Evolutionary conservation across 495 filamentous ascomycete genomes (phyloP), one percentile per base, ranked within the genome.

Genomic region (Trichoderma gamsii): DNA sequence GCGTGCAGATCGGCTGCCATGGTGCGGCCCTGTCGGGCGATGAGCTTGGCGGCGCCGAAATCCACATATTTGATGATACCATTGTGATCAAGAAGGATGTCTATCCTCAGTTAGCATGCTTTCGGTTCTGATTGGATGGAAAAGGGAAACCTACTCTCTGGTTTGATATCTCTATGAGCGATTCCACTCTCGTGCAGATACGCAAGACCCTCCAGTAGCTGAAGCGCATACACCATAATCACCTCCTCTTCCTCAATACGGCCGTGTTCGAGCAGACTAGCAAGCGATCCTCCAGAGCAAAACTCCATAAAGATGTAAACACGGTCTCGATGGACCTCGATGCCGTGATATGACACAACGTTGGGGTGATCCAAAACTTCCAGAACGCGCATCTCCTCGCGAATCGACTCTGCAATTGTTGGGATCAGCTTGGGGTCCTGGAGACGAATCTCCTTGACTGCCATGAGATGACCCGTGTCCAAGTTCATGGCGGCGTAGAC

Each of bases 281-380:
- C 93, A n/a, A 99, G 80, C 6, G 94, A 97, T 21, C 95, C 95
- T 41, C 96, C 94, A 3, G 91, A 93, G 73, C 95, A 99, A 76
- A 96, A 97, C 77, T 99, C 95, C 95, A 99, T 99, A 79, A 99
- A 99, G 71, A 99, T 96, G 78, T 98, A 99, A 7, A 98, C 96
- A 73, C 97, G 97, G 81, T 99, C 95, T 49, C 95, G 87, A 77
- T 98, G 95, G 3, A 97, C 95, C 76, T 99, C 95, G 73, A 99
- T 97, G 64, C 95, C 95, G 73, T 94, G 93, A 78, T 99, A 99
- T 8, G 92, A 92, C 7, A 99, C 95, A 59, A 99, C 93, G 74
- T 99, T 98, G 9, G 96, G 96, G 74, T 98, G 95, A 73, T 97
- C 92, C 29, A 99, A 83, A 0, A 97, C 88, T 78, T 97, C 93